These are phyloP conservation scores for Straminergon stramineum DNA, from an alignment of 225 moss, liverwort and hornwort species.

Conservation along the genomic window DNA sequence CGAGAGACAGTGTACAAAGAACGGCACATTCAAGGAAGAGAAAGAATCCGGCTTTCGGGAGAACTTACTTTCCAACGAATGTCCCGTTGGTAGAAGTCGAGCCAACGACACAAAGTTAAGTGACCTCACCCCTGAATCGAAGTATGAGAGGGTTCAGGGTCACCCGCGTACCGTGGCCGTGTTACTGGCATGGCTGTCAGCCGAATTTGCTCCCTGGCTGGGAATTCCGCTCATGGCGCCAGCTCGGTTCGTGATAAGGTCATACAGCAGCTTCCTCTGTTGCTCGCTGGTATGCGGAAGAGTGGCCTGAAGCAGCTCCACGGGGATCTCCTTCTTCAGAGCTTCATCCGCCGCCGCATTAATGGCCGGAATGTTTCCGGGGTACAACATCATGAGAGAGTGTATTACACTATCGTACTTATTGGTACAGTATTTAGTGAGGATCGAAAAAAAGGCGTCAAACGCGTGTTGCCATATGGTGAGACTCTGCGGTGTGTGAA, in stretches of 20 bases:
- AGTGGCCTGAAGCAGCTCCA: conserved; percentile 88
- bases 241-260: conserved; percentile 77
- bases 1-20: conserved; percentile 26
- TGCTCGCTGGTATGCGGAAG: conserved; percentile 94
- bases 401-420: conserved; percentile 98
- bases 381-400: conserved; percentile 87
- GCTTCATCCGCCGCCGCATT: conserved; percentile 68
- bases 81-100: neutral
- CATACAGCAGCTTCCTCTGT: conserved; percentile 81
- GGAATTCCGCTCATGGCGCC: conserved; percentile 58
- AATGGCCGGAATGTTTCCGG: conserved; percentile 62
- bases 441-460: conserved; percentile 85
- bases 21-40: conserved; percentile 4
- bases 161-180: conserved; percentile 54
- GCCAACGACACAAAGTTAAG: neutral
- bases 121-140: neutral
- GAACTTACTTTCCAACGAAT: conserved; percentile 11
- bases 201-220: conserved; percentile 21
- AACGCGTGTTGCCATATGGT: conserved; percentile 88
- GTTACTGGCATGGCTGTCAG: conserved; percentile 52
- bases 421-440: conserved; percentile 97
- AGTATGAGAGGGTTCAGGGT: neutral
- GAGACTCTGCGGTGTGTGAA: conserved; percentile 58
- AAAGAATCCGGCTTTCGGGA: neutral
- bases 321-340: conserved; percentile 96